Evolutionary conservation across 2,329 filamentous ascomycete species (phyloP).

Genomic region (Phyllosticta paracitricarpa): DNA sequence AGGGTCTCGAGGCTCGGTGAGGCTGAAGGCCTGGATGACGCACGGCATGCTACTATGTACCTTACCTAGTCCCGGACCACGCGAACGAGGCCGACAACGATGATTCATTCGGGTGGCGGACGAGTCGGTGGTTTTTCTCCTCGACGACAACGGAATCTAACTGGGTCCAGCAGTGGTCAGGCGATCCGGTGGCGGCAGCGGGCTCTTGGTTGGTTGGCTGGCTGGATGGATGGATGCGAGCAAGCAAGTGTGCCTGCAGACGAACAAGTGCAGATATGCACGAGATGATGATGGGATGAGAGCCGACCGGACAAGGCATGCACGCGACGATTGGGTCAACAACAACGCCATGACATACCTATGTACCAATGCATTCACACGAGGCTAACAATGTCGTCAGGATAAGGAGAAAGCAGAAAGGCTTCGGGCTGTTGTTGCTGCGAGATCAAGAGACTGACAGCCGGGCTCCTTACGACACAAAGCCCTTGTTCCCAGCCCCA

Average conservation of each 20-base stretch:
- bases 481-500: neutral
- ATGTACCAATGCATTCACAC: neutral
- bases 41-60: neutral
- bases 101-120: neutral
- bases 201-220: neutral
- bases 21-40: too few relatives aligned
- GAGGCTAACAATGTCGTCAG: neutral
- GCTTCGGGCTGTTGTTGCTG: neutral
- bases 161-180: neutral
- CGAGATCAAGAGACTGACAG: neutral
- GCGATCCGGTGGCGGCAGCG: neutral
- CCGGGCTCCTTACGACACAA: neutral
- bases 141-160: neutral
- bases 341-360: neutral
- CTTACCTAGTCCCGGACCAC: neutral
- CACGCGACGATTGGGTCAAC: neutral
- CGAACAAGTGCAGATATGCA: neutral
- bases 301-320: neutral
- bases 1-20: too few relatives aligned
- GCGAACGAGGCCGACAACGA: neutral
- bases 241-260: neutral
- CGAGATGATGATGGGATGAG: neutral
- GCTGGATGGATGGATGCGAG: neutral
- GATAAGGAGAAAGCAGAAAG: neutral
- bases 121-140: neutral